These are phyloP conservation scores for Trichoderma guizhouense DNA, from an alignment of 2,329 filamentous ascomycete genomes.

Conservation along the genomic window DNA sequence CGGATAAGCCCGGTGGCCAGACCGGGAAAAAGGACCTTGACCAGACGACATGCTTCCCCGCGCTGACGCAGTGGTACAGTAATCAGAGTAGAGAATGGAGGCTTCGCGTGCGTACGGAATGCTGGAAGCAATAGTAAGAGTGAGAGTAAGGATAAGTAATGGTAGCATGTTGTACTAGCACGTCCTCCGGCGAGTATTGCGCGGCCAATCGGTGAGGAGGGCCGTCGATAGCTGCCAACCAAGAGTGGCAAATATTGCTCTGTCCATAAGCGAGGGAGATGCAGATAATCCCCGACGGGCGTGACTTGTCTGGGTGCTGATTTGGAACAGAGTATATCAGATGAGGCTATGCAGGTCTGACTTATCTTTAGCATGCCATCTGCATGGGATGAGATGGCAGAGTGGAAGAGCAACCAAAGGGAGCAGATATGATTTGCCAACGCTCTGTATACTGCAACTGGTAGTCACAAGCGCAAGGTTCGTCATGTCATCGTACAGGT, in stretches of 20 bases:
- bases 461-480: background rate
- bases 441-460: background rate
- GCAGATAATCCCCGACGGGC: background rate
- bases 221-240: background rate
- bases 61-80: slow-evolving; percentile 7
- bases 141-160: background rate
- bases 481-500: background rate
- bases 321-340: background rate
- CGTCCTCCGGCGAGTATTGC: background rate
- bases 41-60: slow-evolving; percentile 15
- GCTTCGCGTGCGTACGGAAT: background rate
- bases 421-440: background rate
- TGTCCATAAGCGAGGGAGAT: slow-evolving; percentile 1
- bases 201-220: background rate
- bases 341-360: slow-evolving; percentile 2
- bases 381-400: background rate
- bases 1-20: background rate
- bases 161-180: background rate
- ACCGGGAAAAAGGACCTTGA: background rate
- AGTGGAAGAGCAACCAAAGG: background rate
- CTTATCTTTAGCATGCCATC: background rate
- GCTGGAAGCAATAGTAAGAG: background rate
- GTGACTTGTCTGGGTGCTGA: background rate
- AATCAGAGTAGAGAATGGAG: background rate
- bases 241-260: background rate